Evolutionary conservation across 2,329 filamentous ascomycete species (phyloP).

Genomic region (Thelonectria discophora): DNA sequence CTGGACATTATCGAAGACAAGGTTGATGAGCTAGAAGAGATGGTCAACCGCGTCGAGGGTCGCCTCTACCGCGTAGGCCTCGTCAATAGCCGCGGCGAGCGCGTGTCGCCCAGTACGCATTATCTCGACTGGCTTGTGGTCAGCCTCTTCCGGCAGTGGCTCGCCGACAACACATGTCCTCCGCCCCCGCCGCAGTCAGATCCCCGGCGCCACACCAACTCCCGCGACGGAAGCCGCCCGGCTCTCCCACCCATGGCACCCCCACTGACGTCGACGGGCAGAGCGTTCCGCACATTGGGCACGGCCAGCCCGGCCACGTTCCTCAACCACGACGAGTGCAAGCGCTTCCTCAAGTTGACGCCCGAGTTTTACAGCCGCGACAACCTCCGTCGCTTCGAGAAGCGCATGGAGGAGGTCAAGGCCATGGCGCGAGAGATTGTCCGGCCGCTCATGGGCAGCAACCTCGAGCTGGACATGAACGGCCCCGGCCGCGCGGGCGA

Average conservation of each 20-base stretch:
- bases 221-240: conserved; percentile 45
- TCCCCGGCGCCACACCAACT: conserved; percentile 40
- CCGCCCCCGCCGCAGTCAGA: conserved; percentile 41
- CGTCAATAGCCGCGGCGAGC: conserved; percentile 80
- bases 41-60: conserved; percentile 80
- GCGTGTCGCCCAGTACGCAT: conserved; percentile 79
- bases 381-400: conserved; percentile 86
- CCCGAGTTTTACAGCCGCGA: conserved; percentile 87
- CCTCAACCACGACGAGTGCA: conserved; percentile 86
- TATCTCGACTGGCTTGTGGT: conserved; percentile 93
- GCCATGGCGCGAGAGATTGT: conserved; percentile 83
- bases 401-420: conserved; percentile 89
- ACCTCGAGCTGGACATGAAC: conserved; percentile 78
- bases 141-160: conserved; percentile 89
- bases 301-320: conserved; percentile 68
- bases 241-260: conserved; percentile 51
- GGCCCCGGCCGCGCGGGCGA: conserved; percentile 52
- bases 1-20: conserved; percentile 95
- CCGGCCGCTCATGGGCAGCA: conserved; percentile 84
- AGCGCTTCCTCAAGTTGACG: conserved; percentile 85
- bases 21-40: conserved; percentile 88
- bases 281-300: conserved; percentile 81
- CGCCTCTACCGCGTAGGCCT: conserved; percentile 84
- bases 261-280: conserved; percentile 69
- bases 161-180: conserved; percentile 87